Conservation (phyloP, 495 filamentous ascomycete genomes). For the Penicillium silybi region DNA sequence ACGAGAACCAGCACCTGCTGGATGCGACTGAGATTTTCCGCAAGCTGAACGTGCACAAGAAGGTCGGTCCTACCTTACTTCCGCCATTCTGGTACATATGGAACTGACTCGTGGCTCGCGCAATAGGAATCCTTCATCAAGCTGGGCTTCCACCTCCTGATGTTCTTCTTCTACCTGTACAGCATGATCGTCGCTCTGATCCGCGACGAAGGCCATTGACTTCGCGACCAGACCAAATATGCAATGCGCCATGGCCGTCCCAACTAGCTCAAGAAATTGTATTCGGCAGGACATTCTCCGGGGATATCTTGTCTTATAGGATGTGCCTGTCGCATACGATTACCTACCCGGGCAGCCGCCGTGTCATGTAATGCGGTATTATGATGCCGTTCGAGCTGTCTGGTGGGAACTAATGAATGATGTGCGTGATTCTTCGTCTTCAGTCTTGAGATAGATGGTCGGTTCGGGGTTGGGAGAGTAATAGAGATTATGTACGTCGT, state of each 20-base stretch:
- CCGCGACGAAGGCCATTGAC: constrained; percentile 84
- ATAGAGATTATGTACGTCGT: constrained; percentile 14
- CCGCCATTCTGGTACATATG: constrained; percentile 4
- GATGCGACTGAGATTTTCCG: constrained; percentile 99
- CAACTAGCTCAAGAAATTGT: constrained; percentile 12
- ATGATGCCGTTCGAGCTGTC: constrained; percentile 1
- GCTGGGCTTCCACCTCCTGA: constrained; percentile 95
- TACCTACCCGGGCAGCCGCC: constrained; percentile 1
- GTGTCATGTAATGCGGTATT: constrained; percentile 8
- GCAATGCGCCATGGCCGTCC: constrained; percentile 38
- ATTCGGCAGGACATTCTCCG: background rate
- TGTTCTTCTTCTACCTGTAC: constrained; percentile 99
- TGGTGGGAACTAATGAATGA: constrained; percentile 10
- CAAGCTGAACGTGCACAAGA: constrained; percentile 98
- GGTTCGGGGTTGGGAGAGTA: constrained; percentile 8
- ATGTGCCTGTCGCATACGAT: constrained; percentile 2
- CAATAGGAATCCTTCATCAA: constrained; percentile 96
- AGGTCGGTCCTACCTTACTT: constrained; percentile 52
- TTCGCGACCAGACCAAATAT: constrained; percentile 39
- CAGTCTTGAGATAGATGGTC: constrained; percentile 18
- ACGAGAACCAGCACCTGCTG: constrained; percentile 92
- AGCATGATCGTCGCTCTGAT: constrained; percentile 99
- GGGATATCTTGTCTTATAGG: background rate
- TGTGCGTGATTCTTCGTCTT: constrained; percentile 8
- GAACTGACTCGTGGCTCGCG: constrained; percentile 4